A percentile compares a stretch with the other conserved stretches of the same genome.
These are phyloP conservation scores for Rubroboletus satanas DNA, from an alignment of 768 basidiomycete genomes.

Conservation along the genomic window DNA sequence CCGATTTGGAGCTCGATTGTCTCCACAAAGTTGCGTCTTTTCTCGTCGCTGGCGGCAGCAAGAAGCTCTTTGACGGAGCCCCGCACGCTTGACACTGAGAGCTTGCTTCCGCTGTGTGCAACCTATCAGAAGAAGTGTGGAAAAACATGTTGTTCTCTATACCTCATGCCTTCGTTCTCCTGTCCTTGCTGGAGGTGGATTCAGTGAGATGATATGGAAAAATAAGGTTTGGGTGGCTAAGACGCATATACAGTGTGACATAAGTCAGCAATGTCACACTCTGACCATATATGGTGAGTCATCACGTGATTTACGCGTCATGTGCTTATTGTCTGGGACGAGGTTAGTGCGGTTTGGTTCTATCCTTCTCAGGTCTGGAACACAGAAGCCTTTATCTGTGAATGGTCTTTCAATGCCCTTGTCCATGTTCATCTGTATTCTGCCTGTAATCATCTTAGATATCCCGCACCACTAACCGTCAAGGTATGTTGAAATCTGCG, in stretches of 20 bases:
- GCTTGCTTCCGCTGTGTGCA: conserved; percentile 54
- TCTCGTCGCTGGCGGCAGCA: conserved; percentile 77
- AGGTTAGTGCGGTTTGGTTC: neutral
- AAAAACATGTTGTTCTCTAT: neutral
- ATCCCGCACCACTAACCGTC: neutral
- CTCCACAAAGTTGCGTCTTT: conserved; percentile 92
- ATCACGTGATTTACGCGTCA: conserved; percentile 26
- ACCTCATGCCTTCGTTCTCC: conserved; percentile 33
- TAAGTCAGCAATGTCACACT: conserved; percentile 21
- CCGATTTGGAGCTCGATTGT: conserved; percentile 96
- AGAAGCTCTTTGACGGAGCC: conserved; percentile 91
- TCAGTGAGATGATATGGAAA: conserved; percentile 24
- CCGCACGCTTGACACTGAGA: conserved; percentile 99
- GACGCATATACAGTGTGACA: conserved; percentile 35
- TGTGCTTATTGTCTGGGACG: conserved; percentile 14
- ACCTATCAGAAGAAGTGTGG: neutral
- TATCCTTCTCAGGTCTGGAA: neutral
- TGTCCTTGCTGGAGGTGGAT: conserved; percentile 12
- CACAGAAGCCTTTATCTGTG: conserved; percentile 6
- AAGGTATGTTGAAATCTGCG: conserved; percentile 6
- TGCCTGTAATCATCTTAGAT: neutral
- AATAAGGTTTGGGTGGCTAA: conserved; percentile 32
- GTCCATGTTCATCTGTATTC: neutral
- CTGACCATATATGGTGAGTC: rapidly evolving
- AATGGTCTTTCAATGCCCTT: conserved; percentile 7